phyloP scores from a whole-genome alignment of 495 filamentous ascomycete species.

The Penicillium fimorum region DNA sequence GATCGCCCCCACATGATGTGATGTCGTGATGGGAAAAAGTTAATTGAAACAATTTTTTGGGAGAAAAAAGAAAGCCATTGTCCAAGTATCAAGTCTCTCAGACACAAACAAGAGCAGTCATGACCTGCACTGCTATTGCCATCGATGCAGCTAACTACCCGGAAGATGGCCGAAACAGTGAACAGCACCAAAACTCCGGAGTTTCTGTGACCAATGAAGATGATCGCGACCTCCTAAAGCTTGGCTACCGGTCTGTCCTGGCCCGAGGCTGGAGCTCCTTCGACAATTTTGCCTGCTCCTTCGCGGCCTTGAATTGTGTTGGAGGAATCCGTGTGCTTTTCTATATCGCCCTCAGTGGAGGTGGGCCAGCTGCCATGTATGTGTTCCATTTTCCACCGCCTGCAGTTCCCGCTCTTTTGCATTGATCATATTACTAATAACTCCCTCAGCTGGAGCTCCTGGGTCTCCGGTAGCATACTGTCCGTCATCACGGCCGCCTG shows the following conservation, averaged over 20 bases:
- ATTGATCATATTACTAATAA: constrained; percentile 9
- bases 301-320: constrained; percentile 34
- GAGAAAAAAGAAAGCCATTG: not conserved
- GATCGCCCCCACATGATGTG: constrained; percentile 11
- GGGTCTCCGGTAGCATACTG: constrained; percentile 36
- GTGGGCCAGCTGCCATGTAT: constrained; percentile 35
- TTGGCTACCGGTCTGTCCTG: constrained; percentile 35
- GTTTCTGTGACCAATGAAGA: constrained; percentile 28
- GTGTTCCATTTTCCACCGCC: not conserved
- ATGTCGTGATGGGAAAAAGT: constrained; percentile 1
- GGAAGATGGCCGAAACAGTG: constrained; percentile 9
- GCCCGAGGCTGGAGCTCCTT: constrained; percentile 33
- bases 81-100: not conserved
- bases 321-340: constrained; percentile 36
- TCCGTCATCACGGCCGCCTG: constrained; percentile 37
- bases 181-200: constrained; percentile 8
- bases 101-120: not conserved
- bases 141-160: constrained; percentile 12
- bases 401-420: not conserved
- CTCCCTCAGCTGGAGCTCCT: constrained; percentile 29
- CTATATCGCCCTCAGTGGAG: constrained; percentile 35
- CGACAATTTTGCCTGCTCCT: constrained; percentile 38
- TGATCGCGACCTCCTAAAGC: constrained; percentile 32
- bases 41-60: not conserved
- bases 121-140: constrained; percentile 3